Base-by-base conservation (phyloP, 2,329 filamentous ascomycete genomes). In the Monosporascus cannonballus region DNA sequence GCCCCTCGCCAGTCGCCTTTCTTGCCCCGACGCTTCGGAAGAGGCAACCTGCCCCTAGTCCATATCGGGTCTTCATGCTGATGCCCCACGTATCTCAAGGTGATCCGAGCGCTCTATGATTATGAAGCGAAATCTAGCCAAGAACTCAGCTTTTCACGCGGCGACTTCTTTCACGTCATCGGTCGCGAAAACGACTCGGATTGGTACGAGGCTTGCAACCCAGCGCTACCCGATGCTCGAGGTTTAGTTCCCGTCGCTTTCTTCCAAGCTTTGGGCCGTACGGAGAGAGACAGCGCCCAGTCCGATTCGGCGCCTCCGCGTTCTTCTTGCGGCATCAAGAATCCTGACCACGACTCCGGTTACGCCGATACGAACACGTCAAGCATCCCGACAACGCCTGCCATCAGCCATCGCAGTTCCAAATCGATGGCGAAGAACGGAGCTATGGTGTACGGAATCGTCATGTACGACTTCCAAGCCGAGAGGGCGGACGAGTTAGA, bases 131-230 rank as follows among this genome's bases (percentile, higher is more conserved):
- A 87, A 65, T 83, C 84, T 55, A 74, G 74, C 50, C 87, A 93
- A 69, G 86, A 96, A 75, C 79, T 99, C 64, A 87, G 88, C 68
- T 99, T 99, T 73, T 90, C 86, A 60, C 89, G 90, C 68, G 94
- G 94, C 66, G 94, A 99, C 71, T 99, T 97, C 72, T 94, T 99
- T 70, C 93, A 97, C 76, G 94, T 99, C 59, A 93, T 97, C 70
- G 90, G 89, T 65, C 87, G 93, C 70, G 94, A 97, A 75, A 87
- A 96, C 77, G 93, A 97, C 69, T 75, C 77, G 41, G 90, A 96
- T 69, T 99, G 94, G 93, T 99, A 96, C 79, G 94, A 97, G 73
- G 94, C 93, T 52, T 97, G 91, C 78, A 99, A 99, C 69, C 94
- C 94, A 55, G 83, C 89, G 49, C 78, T 96, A 59, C 90, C 89